Conservation (phyloP, 495 filamentous ascomycete species). For the Daldinia childiae region DNA sequence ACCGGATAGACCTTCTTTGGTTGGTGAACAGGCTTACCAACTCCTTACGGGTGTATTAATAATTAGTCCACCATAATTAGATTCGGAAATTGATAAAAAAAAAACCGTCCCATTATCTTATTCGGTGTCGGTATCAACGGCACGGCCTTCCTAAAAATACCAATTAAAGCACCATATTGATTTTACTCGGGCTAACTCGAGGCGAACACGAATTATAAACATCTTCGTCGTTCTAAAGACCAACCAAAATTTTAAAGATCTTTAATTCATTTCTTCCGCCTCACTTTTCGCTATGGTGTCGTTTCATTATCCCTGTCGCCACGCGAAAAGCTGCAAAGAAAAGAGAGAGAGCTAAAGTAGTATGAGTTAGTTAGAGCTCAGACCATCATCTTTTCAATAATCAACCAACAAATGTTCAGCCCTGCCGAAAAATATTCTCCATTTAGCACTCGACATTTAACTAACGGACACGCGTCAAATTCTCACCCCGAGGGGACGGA, state of each 20-base stretch:
- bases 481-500: not conserved
- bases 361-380: slow-evolving; percentile 31
- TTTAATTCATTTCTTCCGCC: slow-evolving; percentile 36
- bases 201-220: slow-evolving; percentile 7
- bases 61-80: slow-evolving; percentile 19
- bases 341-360: slow-evolving; percentile 18
- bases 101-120: not conserved
- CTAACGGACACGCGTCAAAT: not conserved
- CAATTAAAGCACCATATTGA: not conserved
- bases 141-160: not conserved
- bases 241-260: slow-evolving; percentile 5
- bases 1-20: slow-evolving; percentile 14
- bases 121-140: not conserved
- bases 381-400: slow-evolving; percentile 29
- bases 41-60: slow-evolving; percentile 17
- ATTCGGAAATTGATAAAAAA: slow-evolving; percentile 22
- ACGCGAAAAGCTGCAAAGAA: slow-evolving; percentile 18
- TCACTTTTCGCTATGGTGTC: slow-evolving; percentile 35
- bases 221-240: not conserved
- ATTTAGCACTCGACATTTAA: not conserved
- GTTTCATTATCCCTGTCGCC: slow-evolving; percentile 43
- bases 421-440: slow-evolving; percentile 12
- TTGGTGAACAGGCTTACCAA: slow-evolving; percentile 1
- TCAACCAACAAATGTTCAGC: slow-evolving; percentile 9
- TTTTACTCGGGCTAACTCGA: not conserved